Base-by-base conservation (phyloP, 2,329 filamentous ascomycete genomes). In the Colletotrichum zoysiae region DNA sequence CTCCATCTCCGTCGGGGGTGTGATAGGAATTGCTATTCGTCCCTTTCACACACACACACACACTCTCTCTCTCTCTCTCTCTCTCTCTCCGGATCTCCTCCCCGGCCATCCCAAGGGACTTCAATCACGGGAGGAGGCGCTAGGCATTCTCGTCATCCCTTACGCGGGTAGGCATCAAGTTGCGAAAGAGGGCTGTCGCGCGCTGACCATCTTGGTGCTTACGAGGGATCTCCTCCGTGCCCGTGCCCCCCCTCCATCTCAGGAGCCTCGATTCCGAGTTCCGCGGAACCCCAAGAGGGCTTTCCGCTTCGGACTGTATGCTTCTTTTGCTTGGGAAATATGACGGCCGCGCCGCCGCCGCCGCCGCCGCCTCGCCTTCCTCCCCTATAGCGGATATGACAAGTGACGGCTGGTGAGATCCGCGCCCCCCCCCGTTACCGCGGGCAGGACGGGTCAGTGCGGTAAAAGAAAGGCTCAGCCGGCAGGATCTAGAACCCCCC, bases 341-440 rank as follows among this genome's bases (percentile, higher is more conserved):
- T 33, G 63, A 61, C 26, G 48, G n/a, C 23, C 18, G 40, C 18
- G 23, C 6, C 26, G 30, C 5, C 42, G 16, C 26, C 26, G 1
- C 26, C 18, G 23, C 6, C 26, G 30, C 5, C 42, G 16, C 26
- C 26, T 26, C 26, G 26, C 26, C 26, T 26, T 26, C 20, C 44
- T 5, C 42, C 4, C 20, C 5, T 8, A 8, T 50, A 20, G 30
- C 18, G 23, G 38, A 62, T 67, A 35, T 63, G 68, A 71, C 35
- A 71, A 38, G 59, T 63, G 68, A 71, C 30, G 62, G 58, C 30
- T 68, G 68, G 68, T 53, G 7, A 68, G 68, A 71, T 68, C 65
- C 26, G 26, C 58, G 64, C 44, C 35, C 16, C 40, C 42, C 42
- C 18, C 7, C 44, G 1, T n/a, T 44, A 59, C 23, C 23, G 48